Base-by-base conservation (phyloP, 2,329 filamentous ascomycete species). In the Cladosporium sp. region DNA sequence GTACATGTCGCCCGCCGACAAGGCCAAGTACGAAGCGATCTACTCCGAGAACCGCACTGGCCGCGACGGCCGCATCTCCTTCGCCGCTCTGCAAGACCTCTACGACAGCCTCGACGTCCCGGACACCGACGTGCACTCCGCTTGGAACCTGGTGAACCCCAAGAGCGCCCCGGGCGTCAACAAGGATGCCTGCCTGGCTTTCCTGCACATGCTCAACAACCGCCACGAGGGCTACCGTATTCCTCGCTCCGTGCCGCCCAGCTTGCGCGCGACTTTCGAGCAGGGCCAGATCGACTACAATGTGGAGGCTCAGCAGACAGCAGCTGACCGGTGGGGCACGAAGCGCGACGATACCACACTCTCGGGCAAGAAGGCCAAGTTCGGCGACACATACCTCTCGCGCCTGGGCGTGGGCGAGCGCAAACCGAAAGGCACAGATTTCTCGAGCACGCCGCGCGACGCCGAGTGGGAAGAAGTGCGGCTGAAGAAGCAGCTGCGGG, bases 81-180 rank as follows among this genome's bases (percentile, higher is more conserved):
- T 97, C 79, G 84, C 87, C 67, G 84, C 92, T 15, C 86, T 98
- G 62, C 86, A 92, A 74, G 90, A 92, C 65, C 87, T 98, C 32
- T 99, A 98, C 83, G 88, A 92, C 66, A 91, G 89, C 51, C 87
- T 92, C 72, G 90, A 88, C 68, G 88, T 90, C 18, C 88, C 88
- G 1, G 88, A 90, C 75, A 89, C 87, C 62, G 94, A 98, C 77
- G 85, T 97, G 70, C 88, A 92, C 72, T 95, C 91, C 21, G 94
- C 93, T 10, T 98, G 95, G 94, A 99, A 98, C 80, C 87, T 99
- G 21, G 91, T 98, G 74, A 99, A 99, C 82, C 95, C 94, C 6
- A 93, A 91, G 32, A 92, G 92, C 65, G 85, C 86, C 28, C 84
- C 89, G 32, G 88, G 89, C 59, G 95, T 99, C 78, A 94, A 93